phyloP scores from a whole-genome alignment of 2,329 filamentous ascomycete genomes.

The Trichoderma sp. region DNA sequence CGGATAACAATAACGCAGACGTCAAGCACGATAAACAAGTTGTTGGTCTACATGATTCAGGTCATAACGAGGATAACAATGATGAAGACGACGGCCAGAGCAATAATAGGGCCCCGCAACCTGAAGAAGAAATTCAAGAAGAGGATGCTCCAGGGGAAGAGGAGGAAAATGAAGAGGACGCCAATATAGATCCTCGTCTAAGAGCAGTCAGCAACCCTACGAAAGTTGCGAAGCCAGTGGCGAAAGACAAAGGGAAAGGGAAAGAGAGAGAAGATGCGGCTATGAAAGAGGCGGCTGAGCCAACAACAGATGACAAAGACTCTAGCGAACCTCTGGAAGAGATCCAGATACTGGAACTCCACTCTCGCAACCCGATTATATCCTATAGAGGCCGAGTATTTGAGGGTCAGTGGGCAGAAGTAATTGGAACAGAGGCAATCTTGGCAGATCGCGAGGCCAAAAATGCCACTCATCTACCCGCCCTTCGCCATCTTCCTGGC shows the following conservation, averaged over 20 bases:
- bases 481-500: conserved; percentile 53
- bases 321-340: conserved; percentile 36
- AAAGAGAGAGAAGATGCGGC: conserved; percentile 25
- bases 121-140: neutral
- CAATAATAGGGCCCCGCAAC: conserved; percentile 24
- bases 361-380: conserved; percentile 73
- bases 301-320: conserved; percentile 23
- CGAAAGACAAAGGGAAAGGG: conserved; percentile 24
- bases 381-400: conserved; percentile 79
- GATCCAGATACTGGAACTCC: conserved; percentile 82
- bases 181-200: conserved; percentile 42
- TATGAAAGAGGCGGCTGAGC: conserved; percentile 11
- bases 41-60: conserved; percentile 7
- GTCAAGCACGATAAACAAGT: conserved; percentile 9
- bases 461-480: conserved; percentile 47
- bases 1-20: conserved; percentile 27
- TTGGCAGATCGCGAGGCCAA: conserved; percentile 60
- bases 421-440: conserved; percentile 81
- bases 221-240: neutral
- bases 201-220: conserved; percentile 24
- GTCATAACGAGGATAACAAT: conserved; percentile 24
- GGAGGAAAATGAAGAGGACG: conserved; percentile 29
- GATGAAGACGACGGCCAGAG: conserved; percentile 26
- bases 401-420: conserved; percentile 77
- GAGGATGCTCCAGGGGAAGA: neutral